phyloP scores from a whole-genome alignment of 208 protist species.

The Crithidia bombi region DNA sequence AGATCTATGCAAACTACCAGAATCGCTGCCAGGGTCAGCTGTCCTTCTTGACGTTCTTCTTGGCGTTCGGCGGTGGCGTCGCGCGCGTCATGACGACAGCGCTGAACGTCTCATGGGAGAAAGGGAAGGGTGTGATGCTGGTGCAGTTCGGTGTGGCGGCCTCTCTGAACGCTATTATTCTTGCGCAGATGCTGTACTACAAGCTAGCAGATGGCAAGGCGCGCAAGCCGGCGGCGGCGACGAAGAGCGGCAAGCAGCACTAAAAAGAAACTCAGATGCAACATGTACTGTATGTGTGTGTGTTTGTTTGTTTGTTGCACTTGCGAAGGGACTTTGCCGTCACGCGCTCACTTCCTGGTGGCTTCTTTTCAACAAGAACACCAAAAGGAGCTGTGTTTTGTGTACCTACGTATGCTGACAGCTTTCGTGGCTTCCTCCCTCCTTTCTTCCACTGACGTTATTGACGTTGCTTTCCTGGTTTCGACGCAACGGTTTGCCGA shows the following conservation, averaged over 20 bases:
- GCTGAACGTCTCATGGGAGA: slow-evolving; percentile 81
- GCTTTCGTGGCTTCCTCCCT: too few relatives aligned
- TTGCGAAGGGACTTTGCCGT: too few relatives aligned
- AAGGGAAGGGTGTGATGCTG: slow-evolving; percentile 76
- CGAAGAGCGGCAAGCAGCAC: background rate
- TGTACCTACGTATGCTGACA: too few relatives aligned
- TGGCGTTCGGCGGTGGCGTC: slow-evolving; percentile 74
- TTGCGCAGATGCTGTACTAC: slow-evolving; percentile 79
- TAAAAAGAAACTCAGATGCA: background rate
- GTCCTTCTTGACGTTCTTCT: slow-evolving; percentile 86
- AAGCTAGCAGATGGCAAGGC: slow-evolving; percentile 15
- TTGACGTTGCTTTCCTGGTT: too few relatives aligned
- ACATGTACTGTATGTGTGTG: background rate
- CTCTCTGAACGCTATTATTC: slow-evolving; percentile 65
- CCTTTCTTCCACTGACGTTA: too few relatives aligned
- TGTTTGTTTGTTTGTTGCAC: too few relatives aligned
- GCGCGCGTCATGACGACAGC: slow-evolving; percentile 81
- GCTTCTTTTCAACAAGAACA: too few relatives aligned
- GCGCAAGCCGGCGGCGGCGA: background rate
- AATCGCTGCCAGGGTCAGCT: slow-evolving; percentile 74
- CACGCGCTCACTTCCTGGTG: too few relatives aligned
- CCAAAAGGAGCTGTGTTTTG: too few relatives aligned
- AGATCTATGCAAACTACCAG: slow-evolving; percentile 74
- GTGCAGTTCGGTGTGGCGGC: slow-evolving; percentile 65
- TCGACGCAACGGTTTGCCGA: too few relatives aligned